A percentile compares a stretch with the other conserved stretches of the same genome.
Evolutionary conservation across 2,329 filamentous ascomycete species (phyloP).

Genomic region (Talaromyces sp.): DNA sequence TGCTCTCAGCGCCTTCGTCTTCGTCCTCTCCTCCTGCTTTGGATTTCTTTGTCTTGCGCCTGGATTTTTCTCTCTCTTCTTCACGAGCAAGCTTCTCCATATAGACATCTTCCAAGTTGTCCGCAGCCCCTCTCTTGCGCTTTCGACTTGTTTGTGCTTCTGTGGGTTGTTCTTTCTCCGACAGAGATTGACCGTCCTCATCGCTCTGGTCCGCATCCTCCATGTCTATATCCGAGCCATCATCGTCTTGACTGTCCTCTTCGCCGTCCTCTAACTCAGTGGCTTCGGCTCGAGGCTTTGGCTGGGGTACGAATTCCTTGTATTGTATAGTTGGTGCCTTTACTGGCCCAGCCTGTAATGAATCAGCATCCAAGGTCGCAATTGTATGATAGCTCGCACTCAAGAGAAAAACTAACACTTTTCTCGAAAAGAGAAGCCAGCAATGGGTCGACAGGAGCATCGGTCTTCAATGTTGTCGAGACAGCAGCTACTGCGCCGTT

Average conservation of each 20-base stretch:
- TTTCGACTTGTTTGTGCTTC: conserved; percentile 40
- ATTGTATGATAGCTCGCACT: not conserved
- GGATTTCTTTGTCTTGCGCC: conserved; percentile 31
- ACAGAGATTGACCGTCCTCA: conserved; percentile 46
- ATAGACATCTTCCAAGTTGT: conserved; percentile 44
- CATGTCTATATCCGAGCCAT: conserved; percentile 38
- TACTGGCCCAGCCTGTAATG: conserved; percentile 38
- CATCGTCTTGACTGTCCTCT: conserved; percentile 32
- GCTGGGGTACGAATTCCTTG: conserved; percentile 22
- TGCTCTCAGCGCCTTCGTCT: conserved; percentile 44
- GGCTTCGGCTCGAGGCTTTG: conserved; percentile 18
- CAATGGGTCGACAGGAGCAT: conserved; percentile 64
- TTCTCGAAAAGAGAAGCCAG: conserved; percentile 67
- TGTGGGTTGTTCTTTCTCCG: conserved; percentile 17
- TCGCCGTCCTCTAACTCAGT: not conserved
- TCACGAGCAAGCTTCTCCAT: conserved; percentile 45
- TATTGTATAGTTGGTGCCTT: conserved; percentile 32
- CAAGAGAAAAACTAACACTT: conserved; percentile 56
- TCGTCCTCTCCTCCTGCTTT: conserved; percentile 51
- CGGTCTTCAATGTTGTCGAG: conserved; percentile 52
- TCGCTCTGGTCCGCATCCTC: conserved; percentile 46
- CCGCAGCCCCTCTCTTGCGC: conserved; percentile 53
- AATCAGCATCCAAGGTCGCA: not conserved
- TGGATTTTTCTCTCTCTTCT: conserved; percentile 35
- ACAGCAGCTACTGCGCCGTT: conserved; percentile 20